phyloP scores from a whole-genome alignment of 2,329 filamentous ascomycete genomes.

The Aspergillus quadrilineatus region DNA sequence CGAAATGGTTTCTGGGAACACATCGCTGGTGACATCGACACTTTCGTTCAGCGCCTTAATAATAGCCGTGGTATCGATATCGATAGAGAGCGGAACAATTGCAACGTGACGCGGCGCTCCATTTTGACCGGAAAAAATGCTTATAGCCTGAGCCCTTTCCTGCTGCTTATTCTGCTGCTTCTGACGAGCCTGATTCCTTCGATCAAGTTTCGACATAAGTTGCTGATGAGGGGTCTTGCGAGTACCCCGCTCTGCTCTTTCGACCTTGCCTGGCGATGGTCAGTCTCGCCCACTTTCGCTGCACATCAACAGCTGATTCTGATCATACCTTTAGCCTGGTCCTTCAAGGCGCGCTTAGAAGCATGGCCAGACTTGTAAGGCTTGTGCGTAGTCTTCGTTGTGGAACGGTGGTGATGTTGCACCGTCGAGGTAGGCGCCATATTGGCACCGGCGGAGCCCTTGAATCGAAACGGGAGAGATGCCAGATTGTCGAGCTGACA shows the following conservation, averaged over 20 bases:
- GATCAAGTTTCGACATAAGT: slow-evolving; percentile 95
- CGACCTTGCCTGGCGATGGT: slow-evolving; percentile 67
- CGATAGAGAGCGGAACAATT: slow-evolving; percentile 76
- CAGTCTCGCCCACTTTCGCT: not conserved
- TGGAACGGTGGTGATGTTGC: slow-evolving; percentile 84
- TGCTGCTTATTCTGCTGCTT: slow-evolving; percentile 78
- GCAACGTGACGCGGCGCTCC: slow-evolving; percentile 86
- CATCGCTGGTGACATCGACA: slow-evolving; percentile 71
- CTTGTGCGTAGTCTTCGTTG: slow-evolving; percentile 86
- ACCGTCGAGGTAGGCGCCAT: slow-evolving; percentile 68
- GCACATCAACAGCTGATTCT: not conserved
- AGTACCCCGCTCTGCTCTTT: slow-evolving; percentile 65
- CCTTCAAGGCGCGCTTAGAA: slow-evolving; percentile 82
- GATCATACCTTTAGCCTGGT: slow-evolving; percentile 73
- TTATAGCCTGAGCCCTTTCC: slow-evolving; percentile 75
- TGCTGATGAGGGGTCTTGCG: slow-evolving; percentile 93
- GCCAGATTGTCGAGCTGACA: slow-evolving; percentile 28
- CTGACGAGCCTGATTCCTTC: slow-evolving; percentile 92
- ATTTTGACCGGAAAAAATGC: slow-evolving; percentile 81
- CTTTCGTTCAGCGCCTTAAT: slow-evolving; percentile 72
- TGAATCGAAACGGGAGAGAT: slow-evolving; percentile 81
- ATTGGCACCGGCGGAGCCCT: slow-evolving; percentile 62
- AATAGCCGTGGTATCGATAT: slow-evolving; percentile 66
- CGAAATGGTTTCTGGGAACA: slow-evolving; percentile 58
- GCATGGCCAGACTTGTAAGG: slow-evolving; percentile 89